Percentiles rank a stretch among this genome's conserved stretches.
Evolutionary conservation across 1,284 basidiomycete genomes (phyloP).

Genomic region (Cryptococcus hybrid): DNA sequence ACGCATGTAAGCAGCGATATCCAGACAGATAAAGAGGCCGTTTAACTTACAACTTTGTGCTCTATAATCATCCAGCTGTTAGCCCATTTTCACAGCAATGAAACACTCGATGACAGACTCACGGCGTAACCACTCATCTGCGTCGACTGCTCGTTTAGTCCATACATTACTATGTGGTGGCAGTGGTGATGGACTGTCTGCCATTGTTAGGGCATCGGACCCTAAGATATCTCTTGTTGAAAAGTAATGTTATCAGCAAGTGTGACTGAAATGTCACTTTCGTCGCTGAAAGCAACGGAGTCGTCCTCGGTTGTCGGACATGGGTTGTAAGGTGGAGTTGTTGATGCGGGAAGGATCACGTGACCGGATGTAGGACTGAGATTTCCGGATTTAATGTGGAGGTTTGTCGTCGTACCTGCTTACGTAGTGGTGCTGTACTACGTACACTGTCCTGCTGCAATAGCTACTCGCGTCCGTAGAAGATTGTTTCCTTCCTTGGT

Average conservation of each 20-base stretch:
- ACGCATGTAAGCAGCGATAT: not conserved
- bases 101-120: constrained; percentile 9
- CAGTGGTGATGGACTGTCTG: not conserved
- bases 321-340: too few species aligned
- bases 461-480: too few species aligned
- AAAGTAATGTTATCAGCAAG: not conserved
- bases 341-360: too few species aligned
- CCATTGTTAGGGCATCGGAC: constrained; percentile 4
- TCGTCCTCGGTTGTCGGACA: too few species aligned
- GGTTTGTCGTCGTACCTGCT: too few species aligned
- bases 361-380: too few species aligned
- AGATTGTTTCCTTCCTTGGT: too few species aligned
- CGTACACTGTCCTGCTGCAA: too few species aligned
- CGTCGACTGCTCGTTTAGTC: constrained; percentile 18
- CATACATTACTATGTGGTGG: constrained; percentile 30
- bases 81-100: not conserved
- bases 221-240: not conserved
- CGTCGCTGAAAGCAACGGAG: too few species aligned
- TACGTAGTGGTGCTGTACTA: too few species aligned
- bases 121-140: constrained; percentile 38
- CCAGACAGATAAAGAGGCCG: not conserved
- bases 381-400: too few species aligned
- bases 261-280: too few species aligned
- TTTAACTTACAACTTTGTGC: constrained; percentile 36
- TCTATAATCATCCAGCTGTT: constrained; percentile 17